Conservation (phyloP, 805 yeast species). For the Clavispora fructus region DNA sequence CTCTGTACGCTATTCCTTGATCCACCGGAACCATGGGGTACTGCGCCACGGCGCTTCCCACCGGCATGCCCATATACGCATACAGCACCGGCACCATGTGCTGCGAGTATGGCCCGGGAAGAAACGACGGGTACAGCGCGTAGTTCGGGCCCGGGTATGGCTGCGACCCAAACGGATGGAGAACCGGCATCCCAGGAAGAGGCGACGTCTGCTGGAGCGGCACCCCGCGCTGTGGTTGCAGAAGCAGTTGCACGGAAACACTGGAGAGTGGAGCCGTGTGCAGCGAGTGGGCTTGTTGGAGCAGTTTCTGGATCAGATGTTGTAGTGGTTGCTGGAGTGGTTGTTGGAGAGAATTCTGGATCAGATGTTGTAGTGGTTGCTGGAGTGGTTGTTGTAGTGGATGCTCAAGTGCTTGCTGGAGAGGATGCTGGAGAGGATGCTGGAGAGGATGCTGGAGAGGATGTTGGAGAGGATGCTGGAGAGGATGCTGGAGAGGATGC, state of each 20-base stretch:
- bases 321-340: neutral
- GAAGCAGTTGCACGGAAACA: neutral
- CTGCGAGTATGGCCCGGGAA: neutral
- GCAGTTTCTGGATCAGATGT: neutral
- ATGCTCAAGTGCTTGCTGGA: neutral
- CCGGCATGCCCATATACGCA: neutral
- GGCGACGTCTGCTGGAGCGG: neutral
- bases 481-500: neutral
- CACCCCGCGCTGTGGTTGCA: neutral
- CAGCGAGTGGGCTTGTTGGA: neutral
- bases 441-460: neutral
- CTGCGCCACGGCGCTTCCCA: neutral
- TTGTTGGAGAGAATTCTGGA: neutral
- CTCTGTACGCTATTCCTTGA: neutral
- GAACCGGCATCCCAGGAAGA: neutral
- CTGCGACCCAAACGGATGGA: neutral
- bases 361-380: neutral
- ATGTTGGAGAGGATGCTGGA: neutral
- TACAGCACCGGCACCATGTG: neutral
- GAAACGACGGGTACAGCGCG: neutral
- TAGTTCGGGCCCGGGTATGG: neutral
- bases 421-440: neutral
- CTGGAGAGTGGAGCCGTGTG: neutral
- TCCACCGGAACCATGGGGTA: neutral
- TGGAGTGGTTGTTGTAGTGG: neutral